Evolutionary conservation across 192 early-diverging fungal genomes (phyloP), one percentile per base, ranked within the genome.

Genomic region (Allomyces macrogynus): DNA sequence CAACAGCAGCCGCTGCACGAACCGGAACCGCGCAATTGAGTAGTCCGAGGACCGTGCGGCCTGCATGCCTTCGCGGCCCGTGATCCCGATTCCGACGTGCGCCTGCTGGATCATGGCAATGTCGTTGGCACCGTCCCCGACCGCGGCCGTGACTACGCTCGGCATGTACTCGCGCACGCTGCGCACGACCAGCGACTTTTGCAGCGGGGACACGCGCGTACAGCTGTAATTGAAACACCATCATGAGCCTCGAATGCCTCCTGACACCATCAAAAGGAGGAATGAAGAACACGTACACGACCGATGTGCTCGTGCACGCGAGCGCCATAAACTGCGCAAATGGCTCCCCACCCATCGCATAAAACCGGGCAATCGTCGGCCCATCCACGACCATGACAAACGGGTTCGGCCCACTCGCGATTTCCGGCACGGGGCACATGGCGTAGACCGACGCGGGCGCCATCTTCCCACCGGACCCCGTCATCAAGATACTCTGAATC

Each of bases 61-160:
- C 66, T 90, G 88, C 67, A 89, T 69, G 8, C 91, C 91, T 70
- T 95, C 93, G 61, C 79, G 77, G 2, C 93, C 93, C 0, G 89
- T 82, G 49, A 95, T 93, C 20, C 93, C 93, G 43, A 95, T 85
- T 11, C 93, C 93, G 25, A 93, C 86, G 64, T 95, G 84, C 12
- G 93, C 90, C 68, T 88, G 88, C 67, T 93, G 87, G 67, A 95
- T 91, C 93, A 95, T 95, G 23, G 88, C 86, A 79, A 94, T 88
- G 65, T 95, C 93, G 69, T 95, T 95, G 62, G 88, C 93, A 14
- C 93, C 93, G 61, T 95, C 93, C 42, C 93, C 93, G 61, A 95
- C 90, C 16, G 87, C 87, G 54, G 89, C 68, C 23, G 88, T 90
- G 64, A 87, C 79, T 11, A 74, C 69, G 22, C 73, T 61, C 23